A percentile compares a stretch with the other conserved stretches of the same genome.
Conservation (phyloP, 148 eudicot genomes). For the Fagopyrum homotropicum region DNA sequence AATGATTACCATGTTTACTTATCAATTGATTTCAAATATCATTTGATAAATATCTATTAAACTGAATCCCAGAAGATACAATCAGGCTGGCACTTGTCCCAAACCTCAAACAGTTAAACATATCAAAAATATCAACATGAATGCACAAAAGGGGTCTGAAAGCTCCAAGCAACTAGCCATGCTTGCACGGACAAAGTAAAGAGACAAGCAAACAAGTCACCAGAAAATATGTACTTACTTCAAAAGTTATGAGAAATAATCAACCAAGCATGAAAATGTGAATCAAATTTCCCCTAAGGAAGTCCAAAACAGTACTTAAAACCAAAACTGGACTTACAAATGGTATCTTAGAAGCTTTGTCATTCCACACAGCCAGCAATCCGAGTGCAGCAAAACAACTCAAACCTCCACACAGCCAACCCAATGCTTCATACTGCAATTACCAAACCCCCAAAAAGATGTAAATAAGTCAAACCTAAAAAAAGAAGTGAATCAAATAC, state of each 20-base stretch:
- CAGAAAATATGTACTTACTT: background rate
- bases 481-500: background rate
- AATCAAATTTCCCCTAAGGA: background rate
- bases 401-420: slow-evolving; percentile 87
- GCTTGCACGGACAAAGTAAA: background rate
- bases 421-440: slow-evolving; percentile 87
- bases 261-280: background rate
- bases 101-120: background rate
- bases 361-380: slow-evolving; percentile 70
- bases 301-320: background rate
- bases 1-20: background rate
- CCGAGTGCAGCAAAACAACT: slow-evolving; percentile 67
- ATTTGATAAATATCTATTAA: background rate
- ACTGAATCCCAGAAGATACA: background rate
- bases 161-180: background rate
- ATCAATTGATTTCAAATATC: background rate
- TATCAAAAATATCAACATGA: background rate
- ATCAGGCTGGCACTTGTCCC: background rate
- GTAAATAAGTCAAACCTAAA: background rate
- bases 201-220: slow-evolving; percentile 2
- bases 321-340: slow-evolving; percentile 47
- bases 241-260: background rate
- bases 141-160: background rate
- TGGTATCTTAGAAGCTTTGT: slow-evolving; percentile 74
- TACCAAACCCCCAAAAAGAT: background rate